These are phyloP conservation scores for Aquilaria agallochum DNA, from an alignment of 441 rosid genomes.

Conservation along the genomic window DNA sequence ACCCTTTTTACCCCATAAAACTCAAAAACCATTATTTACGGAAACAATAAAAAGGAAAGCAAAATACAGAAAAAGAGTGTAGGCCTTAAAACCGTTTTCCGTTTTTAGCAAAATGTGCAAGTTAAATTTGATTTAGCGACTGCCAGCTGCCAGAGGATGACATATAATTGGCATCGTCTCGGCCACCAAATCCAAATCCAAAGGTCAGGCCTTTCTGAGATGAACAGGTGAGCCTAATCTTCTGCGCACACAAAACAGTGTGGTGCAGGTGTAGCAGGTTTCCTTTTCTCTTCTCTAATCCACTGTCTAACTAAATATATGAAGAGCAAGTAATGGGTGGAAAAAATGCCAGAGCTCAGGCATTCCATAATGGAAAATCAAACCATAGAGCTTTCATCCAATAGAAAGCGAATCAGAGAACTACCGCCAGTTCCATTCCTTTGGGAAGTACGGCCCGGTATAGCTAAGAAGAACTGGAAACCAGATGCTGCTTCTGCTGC, in stretches of 20 bases:
- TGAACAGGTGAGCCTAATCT: constrained; percentile 34
- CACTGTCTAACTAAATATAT: constrained; percentile 20
- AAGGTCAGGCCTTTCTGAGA: constrained; percentile 1
- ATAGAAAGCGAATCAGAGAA: constrained; percentile 40
- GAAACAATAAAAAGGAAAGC: too few relatives aligned
- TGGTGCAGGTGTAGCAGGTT: constrained; percentile 24
- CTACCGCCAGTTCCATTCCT: constrained; percentile 79
- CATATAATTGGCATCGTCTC: too few relatives aligned
- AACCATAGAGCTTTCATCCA: constrained; percentile 15
- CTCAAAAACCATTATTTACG: too few relatives aligned
- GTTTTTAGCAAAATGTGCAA: too few relatives aligned
- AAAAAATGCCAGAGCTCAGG: background rate
- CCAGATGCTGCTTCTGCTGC: constrained; percentile 36
- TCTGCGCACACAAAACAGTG: background rate
- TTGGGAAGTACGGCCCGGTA: constrained; percentile 85
- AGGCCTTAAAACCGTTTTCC: too few relatives aligned
- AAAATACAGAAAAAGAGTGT: too few relatives aligned
- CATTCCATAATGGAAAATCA: constrained; percentile 32
- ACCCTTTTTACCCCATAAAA: too few relatives aligned
- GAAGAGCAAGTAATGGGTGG: background rate
- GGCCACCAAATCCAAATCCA: background rate
- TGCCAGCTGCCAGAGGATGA: too few relatives aligned
- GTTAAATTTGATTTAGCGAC: too few relatives aligned
- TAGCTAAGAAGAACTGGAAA: constrained; percentile 71
- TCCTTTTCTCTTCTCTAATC: constrained; percentile 21